A percentile compares a stretch with the other conserved stretches of the same genome.
These are phyloP conservation scores for Castanopsis chinensis DNA, from an alignment of 306 rosid genomes.

Conservation along the genomic window DNA sequence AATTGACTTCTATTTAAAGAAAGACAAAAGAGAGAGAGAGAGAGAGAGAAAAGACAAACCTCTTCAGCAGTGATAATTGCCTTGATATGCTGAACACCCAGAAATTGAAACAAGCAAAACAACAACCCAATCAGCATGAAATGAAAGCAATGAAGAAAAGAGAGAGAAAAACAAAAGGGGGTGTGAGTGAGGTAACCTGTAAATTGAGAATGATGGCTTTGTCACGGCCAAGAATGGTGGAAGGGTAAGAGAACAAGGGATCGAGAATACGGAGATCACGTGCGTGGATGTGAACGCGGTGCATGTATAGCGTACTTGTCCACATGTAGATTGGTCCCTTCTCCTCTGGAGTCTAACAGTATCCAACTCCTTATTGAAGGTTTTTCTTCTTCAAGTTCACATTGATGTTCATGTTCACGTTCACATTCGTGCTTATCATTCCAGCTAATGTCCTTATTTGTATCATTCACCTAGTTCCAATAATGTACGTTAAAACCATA, in stretches of 20 bases:
- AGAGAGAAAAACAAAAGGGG: too few relatives aligned
- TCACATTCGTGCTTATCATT: too few relatives aligned
- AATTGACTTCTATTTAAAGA: too few relatives aligned
- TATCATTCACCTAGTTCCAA: too few relatives aligned
- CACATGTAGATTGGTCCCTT: slow-evolving; percentile 63
- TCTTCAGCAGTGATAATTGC: slow-evolving; percentile 96
- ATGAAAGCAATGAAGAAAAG: not conserved
- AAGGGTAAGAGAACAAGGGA: slow-evolving; percentile 85
- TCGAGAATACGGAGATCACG: slow-evolving; percentile 95
- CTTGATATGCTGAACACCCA: slow-evolving; percentile 77
- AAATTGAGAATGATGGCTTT: slow-evolving; percentile 90
- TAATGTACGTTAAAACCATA: too few relatives aligned
- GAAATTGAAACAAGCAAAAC: slow-evolving; percentile 7
- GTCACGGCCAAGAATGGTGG: slow-evolving; percentile 86
- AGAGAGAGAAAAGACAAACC: slow-evolving; percentile 44
- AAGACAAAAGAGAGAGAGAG: not conserved
- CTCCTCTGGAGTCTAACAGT: slow-evolving; percentile 53
- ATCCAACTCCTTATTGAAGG: slow-evolving; percentile 94
- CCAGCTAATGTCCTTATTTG: too few relatives aligned
- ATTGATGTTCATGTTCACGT: too few relatives aligned
- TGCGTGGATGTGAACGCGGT: slow-evolving; percentile 83
- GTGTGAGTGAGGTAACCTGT: slow-evolving; percentile 43
- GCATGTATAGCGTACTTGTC: slow-evolving; percentile 92
- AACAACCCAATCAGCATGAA: not conserved
- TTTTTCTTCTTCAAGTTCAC: slow-evolving; percentile 79